A percentile compares a stretch with the other conserved stretches of the same genome.
Evolutionary conservation across 257 asterid species (phyloP).

Genomic region (Fraxinus excelsior): DNA sequence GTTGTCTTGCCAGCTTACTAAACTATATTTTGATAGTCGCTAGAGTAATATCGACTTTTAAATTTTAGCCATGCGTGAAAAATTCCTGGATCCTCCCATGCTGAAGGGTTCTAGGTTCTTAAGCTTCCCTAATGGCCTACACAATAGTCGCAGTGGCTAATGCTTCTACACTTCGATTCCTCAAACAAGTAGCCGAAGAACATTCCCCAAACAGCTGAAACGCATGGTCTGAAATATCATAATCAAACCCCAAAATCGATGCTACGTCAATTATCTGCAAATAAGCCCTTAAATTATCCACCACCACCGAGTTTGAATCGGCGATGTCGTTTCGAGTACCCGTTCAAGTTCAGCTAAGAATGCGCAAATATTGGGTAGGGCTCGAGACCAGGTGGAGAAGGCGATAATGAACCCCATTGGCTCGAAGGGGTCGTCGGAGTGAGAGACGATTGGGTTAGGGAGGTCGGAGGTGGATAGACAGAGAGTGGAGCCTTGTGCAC

Average conservation of each 20-base stretch:
- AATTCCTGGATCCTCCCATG: too few species aligned
- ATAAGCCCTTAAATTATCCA: slow-evolving; percentile 91
- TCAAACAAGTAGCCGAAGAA: slow-evolving; percentile 87
- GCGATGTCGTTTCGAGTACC: slow-evolving; percentile 82
- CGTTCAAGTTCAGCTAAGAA: slow-evolving; percentile 53
- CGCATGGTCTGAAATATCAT: slow-evolving; percentile 91
- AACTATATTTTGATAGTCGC: too few species aligned
- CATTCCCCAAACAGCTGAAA: slow-evolving; percentile 98
- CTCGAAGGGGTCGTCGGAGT: slow-evolving; percentile 84
- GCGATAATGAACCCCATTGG: slow-evolving; percentile 91
- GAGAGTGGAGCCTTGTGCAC: slow-evolving; percentile 90
- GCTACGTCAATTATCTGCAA: slow-evolving; percentile 95
- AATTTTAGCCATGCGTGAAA: too few species aligned
- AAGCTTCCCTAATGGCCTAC: slow-evolving; percentile 96
- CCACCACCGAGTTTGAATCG: slow-evolving; percentile 65
- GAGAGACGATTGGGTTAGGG: slow-evolving; percentile 47
- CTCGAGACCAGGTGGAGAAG: slow-evolving; percentile 97
- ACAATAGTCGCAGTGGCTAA: slow-evolving; percentile 96
- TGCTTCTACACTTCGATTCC: slow-evolving; percentile 99
- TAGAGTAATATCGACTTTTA: too few species aligned
- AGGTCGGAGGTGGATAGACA: slow-evolving; percentile 96
- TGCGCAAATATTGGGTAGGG: slow-evolving; percentile 77
- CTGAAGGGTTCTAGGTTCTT: slow-evolving; percentile 96
- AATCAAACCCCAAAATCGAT: slow-evolving; percentile 79
- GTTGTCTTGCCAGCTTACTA: too few species aligned